These are phyloP conservation scores for Rhizoclosmatium sp. DNA, from an alignment of 192 early-diverging fungal genomes.

Conservation along the genomic window DNA sequence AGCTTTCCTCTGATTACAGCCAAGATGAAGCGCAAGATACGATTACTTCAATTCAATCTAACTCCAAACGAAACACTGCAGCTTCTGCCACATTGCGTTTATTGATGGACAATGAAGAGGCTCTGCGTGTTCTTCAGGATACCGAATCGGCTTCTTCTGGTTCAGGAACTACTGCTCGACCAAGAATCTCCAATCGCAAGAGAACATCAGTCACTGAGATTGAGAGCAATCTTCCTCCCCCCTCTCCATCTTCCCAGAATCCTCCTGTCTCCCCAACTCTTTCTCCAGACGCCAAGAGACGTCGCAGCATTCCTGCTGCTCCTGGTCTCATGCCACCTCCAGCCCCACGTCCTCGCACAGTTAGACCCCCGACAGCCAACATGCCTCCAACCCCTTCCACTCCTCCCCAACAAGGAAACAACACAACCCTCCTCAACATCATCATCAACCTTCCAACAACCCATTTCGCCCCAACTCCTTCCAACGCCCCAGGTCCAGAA, in stretches of 20 bases:
- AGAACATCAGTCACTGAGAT: not conserved
- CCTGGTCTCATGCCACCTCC: not conserved
- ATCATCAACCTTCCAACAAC: slow-evolving; percentile 4
- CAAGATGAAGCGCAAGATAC: not conserved
- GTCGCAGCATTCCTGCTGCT: not conserved
- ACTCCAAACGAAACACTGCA: not conserved
- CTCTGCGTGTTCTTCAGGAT: not conserved
- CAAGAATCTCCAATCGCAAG: not conserved
- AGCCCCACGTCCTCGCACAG: slow-evolving; percentile 1
- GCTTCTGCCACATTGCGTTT: not conserved
- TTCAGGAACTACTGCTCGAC: not conserved
- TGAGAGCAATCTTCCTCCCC: not conserved
- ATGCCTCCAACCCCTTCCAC: not conserved
- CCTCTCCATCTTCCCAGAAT: not conserved
- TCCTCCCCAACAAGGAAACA: not conserved
- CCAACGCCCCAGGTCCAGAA: not conserved
- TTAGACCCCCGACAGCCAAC: not conserved
- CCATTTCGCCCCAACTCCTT: not conserved
- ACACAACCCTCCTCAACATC: slow-evolving; percentile 8
- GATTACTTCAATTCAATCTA: not conserved
- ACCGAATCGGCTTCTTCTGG: not conserved
- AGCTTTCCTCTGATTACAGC: not conserved
- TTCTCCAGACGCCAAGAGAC: slow-evolving; percentile 16
- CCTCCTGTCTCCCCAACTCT: slow-evolving; percentile 5
- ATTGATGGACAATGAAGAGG: not conserved